A percentile compares a stretch with the other conserved stretches of the same genome.
Evolutionary conservation across 2,329 filamentous ascomycete genomes (phyloP).

Genomic region (Paraconiothyrium sp.): DNA sequence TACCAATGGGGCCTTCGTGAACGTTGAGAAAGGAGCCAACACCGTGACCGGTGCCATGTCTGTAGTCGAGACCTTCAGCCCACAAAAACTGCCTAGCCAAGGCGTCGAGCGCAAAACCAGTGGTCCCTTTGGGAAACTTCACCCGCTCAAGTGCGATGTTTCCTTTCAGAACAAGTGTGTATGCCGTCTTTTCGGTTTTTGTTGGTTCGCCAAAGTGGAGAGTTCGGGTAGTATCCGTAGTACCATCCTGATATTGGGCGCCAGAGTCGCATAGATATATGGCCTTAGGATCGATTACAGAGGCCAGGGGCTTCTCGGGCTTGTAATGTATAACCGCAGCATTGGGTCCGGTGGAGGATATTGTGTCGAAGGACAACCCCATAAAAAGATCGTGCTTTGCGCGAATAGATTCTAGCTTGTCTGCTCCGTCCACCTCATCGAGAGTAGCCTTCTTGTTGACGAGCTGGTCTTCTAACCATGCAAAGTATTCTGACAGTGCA

Average conservation of each 20-base stretch:
- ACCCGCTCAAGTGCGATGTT: slow-evolving; percentile 88
- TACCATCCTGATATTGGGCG: slow-evolving; percentile 95
- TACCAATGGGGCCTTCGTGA: slow-evolving; percentile 95
- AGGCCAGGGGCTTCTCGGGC: slow-evolving; percentile 82
- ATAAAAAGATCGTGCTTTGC: slow-evolving; percentile 78
- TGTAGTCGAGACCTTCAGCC: slow-evolving; percentile 92
- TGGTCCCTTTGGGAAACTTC: slow-evolving; percentile 94
- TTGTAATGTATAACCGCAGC: slow-evolving; percentile 96
- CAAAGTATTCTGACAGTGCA: slow-evolving; percentile 90
- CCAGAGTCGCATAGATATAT: slow-evolving; percentile 98
- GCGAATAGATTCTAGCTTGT: slow-evolving; percentile 84
- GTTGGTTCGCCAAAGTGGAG: slow-evolving; percentile 90
- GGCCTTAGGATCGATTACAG: slow-evolving; percentile 81
- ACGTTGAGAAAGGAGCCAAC: slow-evolving; percentile 96
- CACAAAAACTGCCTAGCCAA: slow-evolving; percentile 92
- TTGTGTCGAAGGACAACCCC: slow-evolving; percentile 93
- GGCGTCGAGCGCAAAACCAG: slow-evolving; percentile 87
- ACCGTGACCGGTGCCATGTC: slow-evolving; percentile 95
- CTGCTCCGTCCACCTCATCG: slow-evolving; percentile 90
- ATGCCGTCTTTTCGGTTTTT: slow-evolving; percentile 83
- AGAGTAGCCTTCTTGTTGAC: slow-evolving; percentile 75
- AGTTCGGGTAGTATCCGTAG: slow-evolving; percentile 93
- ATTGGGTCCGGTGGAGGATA: slow-evolving; percentile 92
- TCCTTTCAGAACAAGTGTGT: slow-evolving; percentile 94
- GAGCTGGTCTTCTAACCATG: slow-evolving; percentile 93